These are phyloP conservation scores for Boletus albobrunnescens DNA, from an alignment of 1,284 basidiomycete genomes.

Conservation along the genomic window DNA sequence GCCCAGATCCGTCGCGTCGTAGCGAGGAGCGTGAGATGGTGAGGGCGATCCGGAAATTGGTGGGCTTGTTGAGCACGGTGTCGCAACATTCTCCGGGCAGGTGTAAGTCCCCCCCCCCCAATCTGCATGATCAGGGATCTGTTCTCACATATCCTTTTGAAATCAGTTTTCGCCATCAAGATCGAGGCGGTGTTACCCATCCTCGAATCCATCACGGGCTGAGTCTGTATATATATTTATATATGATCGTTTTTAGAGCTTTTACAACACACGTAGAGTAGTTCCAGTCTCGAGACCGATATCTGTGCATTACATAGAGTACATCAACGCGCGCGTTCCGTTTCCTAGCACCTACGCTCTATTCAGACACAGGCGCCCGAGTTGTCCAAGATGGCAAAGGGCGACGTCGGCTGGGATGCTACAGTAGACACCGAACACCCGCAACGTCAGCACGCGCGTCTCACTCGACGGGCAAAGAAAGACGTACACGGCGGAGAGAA, in stretches of 20 bases:
- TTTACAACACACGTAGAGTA: no score
- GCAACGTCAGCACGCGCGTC: background rate
- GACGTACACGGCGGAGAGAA: conserved; percentile 25
- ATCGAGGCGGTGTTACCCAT: conserved; percentile 26
- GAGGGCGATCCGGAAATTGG: conserved; percentile 16
- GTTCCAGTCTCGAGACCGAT: background rate
- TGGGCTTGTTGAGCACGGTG: conserved; percentile 15
- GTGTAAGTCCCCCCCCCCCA: conserved; percentile 6
- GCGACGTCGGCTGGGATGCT: conserved; percentile 27
- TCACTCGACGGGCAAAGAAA: background rate
- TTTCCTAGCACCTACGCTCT: no score
- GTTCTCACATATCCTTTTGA: background rate
- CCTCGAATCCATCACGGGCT: conserved; percentile 23
- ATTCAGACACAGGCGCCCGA: conserved; percentile 15
- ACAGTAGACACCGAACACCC: background rate
- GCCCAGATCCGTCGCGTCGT: conserved; percentile 2
- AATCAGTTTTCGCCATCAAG: conserved; percentile 23
- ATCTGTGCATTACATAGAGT: background rate
- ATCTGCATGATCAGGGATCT: background rate
- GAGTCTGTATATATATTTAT: no score
- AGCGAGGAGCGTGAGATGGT: conserved; percentile 14
- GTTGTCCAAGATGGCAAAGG: conserved; percentile 27
- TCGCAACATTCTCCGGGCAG: conserved; percentile 19
- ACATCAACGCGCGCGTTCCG: background rate
- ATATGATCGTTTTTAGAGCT: background rate